phyloP scores from a whole-genome alignment of 2,329 filamentous ascomycete species.

The Incumbomyces delicatus region DNA sequence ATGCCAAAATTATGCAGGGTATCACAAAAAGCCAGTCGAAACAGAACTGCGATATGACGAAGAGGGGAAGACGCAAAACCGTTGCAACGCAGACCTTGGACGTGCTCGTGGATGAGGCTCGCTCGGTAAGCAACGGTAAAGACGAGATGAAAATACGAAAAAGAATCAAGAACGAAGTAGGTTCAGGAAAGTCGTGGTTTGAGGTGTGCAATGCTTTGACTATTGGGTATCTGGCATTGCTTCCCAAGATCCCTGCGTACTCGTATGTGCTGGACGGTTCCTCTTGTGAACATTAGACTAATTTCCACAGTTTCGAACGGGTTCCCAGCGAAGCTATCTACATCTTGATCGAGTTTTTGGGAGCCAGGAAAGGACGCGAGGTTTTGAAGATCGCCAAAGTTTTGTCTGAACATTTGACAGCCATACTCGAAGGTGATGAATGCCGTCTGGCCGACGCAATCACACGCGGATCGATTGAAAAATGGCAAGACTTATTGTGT shows the following conservation, averaged over 20 bases:
- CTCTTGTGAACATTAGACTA: not conserved
- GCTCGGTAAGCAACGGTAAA: not conserved
- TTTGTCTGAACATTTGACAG: not conserved
- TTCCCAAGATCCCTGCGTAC: not conserved
- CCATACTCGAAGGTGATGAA: slow-evolving; percentile 2
- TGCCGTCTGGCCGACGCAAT: not conserved
- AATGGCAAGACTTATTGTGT: not conserved
- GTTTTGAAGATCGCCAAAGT: not conserved
- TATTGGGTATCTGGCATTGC: not conserved
- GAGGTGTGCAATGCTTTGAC: not conserved
- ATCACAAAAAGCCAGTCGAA: not conserved
- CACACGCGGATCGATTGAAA: not conserved
- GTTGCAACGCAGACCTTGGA: not conserved
- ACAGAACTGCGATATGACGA: not conserved
- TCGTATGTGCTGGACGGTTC: no score
- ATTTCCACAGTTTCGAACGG: not conserved
- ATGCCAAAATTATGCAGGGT: not conserved
- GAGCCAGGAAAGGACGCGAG: not conserved
- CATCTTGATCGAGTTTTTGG: not conserved
- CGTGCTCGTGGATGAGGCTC: not conserved
- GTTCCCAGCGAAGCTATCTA: not conserved
- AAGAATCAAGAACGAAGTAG: slow-evolving; percentile 4
- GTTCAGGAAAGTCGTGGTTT: slow-evolving; percentile 1
- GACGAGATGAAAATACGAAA: not conserved
- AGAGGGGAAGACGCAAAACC: not conserved